phyloP scores from a whole-genome alignment of 2,329 filamentous ascomycete species.

The Teratosphaeria gauchensis region DNA sequence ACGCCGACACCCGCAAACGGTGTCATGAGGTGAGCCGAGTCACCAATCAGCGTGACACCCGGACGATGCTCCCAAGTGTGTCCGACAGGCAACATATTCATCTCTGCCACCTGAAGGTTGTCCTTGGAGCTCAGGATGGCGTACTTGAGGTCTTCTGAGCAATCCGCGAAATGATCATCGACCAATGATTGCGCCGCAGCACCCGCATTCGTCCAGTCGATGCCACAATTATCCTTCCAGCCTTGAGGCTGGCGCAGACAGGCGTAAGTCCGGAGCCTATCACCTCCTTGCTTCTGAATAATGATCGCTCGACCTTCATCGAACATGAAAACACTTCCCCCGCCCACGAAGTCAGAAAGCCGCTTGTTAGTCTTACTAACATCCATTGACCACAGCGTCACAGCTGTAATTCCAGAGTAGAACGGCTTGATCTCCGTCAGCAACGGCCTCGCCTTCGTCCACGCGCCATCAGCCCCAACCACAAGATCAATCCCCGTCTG shows the following conservation, averaged over 20 bases:
- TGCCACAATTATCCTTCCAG: conserved; percentile 8
- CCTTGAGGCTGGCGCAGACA: conserved; percentile 8
- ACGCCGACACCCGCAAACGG: conserved; percentile 51
- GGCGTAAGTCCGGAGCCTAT: conserved; percentile 10
- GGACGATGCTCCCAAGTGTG: conserved; percentile 36
- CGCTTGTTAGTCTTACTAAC: conserved; percentile 16
- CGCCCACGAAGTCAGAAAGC: conserved; percentile 24
- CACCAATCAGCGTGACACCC: conserved; percentile 46
- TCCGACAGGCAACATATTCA: conserved; percentile 27
- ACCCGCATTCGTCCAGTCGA: conserved; percentile 5
- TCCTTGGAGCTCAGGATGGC: background rate
- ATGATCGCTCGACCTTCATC: background rate
- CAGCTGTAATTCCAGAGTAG: conserved; percentile 20
- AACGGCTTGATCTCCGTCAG: conserved; percentile 24
- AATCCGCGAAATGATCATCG: conserved; percentile 30
- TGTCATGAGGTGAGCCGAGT: conserved; percentile 50
- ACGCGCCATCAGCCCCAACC: conserved; percentile 36
- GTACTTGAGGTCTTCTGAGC: conserved; percentile 31
- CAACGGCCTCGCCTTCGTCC: conserved; percentile 28
- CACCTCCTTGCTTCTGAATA: conserved; percentile 13
- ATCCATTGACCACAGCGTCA: conserved; percentile 11
- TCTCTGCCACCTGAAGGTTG: conserved; percentile 14
- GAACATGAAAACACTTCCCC: conserved; percentile 16
- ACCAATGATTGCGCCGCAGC: conserved; percentile 8
- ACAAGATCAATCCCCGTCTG: conserved; percentile 28